Conservation (phyloP, 805 yeast species). For the Saccharomycopsis fodiens region DNA sequence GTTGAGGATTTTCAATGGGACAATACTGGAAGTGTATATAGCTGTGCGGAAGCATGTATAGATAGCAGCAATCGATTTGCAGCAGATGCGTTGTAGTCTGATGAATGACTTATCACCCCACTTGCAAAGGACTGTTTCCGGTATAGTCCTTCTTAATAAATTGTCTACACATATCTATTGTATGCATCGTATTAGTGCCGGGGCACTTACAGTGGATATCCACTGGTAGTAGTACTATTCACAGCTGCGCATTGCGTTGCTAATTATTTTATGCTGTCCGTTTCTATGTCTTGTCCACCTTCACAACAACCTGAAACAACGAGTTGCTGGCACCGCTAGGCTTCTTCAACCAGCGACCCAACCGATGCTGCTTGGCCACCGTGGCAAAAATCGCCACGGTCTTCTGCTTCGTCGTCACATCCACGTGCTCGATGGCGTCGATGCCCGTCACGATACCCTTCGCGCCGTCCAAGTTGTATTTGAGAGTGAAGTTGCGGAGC, state of each 20-base stretch:
- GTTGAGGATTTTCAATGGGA: neutral
- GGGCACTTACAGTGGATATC: too few relatives aligned
- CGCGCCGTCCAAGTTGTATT: conserved; percentile 52
- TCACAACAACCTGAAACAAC: conserved; percentile 45
- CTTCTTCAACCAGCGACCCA: conserved; percentile 77
- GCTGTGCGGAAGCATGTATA: conserved; percentile 1
- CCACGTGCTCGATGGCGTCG: conserved; percentile 36
- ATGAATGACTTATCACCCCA: too few relatives aligned
- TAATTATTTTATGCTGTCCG: too few relatives aligned
- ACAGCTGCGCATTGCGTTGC: too few relatives aligned
- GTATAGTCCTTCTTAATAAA: too few relatives aligned
- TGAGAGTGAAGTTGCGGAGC: conserved; percentile 47
- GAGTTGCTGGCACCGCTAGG: conserved; percentile 68
- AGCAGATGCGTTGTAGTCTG: neutral
- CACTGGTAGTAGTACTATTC: too few relatives aligned
- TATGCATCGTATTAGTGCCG: too few relatives aligned
- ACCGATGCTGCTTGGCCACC: conserved; percentile 75
- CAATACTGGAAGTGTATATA: too few relatives aligned
- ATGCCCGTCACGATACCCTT: conserved; percentile 66
- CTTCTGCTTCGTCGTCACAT: conserved; percentile 34
- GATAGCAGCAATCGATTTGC: neutral
- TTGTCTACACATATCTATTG: too few relatives aligned
- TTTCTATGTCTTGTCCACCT: too few relatives aligned
- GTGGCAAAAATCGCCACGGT: conserved; percentile 55
- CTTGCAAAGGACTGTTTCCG: too few relatives aligned